Conservation (phyloP, 164 flowering plant species). For the Magnolia changhungtana region DNA sequence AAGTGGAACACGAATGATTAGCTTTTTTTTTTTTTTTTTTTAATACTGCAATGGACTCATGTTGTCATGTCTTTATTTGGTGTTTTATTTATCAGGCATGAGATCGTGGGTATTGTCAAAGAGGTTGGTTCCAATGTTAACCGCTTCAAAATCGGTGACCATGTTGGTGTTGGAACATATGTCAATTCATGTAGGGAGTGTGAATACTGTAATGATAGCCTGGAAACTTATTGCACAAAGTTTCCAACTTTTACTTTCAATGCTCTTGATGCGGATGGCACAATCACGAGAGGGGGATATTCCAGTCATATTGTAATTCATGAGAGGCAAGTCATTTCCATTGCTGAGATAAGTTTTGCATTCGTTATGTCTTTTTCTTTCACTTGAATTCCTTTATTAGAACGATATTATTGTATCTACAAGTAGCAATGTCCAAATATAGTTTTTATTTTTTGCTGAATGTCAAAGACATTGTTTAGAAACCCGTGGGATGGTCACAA, state of each 20-base stretch:
- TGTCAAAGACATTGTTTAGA: too few species aligned
- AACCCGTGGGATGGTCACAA: too few species aligned
- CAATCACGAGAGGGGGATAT: slow-evolving; percentile 83
- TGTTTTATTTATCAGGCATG: slow-evolving; percentile 52
- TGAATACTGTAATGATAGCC: slow-evolving; percentile 53
- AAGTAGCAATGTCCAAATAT: background rate
- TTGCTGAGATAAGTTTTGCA: background rate
- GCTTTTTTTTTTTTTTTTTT: background rate
- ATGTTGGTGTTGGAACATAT: slow-evolving; percentile 83
- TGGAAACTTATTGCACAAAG: slow-evolving; percentile 55
- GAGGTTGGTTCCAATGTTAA: slow-evolving; percentile 63
- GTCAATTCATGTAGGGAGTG: slow-evolving; percentile 83
- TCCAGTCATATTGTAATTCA: slow-evolving; percentile 65
- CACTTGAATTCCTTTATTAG: too few species aligned
- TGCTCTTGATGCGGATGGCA: slow-evolving; percentile 65
- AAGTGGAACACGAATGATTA: background rate
- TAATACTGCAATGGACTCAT: background rate
- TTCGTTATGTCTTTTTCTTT: background rate
- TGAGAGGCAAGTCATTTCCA: slow-evolving; percentile 41
- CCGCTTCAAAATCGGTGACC: slow-evolving; percentile 73
- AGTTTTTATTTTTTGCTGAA: background rate
- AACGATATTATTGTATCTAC: background rate
- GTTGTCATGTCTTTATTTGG: background rate
- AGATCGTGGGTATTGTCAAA: slow-evolving; percentile 74
- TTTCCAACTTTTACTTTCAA: slow-evolving; percentile 57